These are phyloP conservation scores for Annulohypoxylon bovei DNA, from an alignment of 495 filamentous ascomycete genomes.

Conservation along the genomic window DNA sequence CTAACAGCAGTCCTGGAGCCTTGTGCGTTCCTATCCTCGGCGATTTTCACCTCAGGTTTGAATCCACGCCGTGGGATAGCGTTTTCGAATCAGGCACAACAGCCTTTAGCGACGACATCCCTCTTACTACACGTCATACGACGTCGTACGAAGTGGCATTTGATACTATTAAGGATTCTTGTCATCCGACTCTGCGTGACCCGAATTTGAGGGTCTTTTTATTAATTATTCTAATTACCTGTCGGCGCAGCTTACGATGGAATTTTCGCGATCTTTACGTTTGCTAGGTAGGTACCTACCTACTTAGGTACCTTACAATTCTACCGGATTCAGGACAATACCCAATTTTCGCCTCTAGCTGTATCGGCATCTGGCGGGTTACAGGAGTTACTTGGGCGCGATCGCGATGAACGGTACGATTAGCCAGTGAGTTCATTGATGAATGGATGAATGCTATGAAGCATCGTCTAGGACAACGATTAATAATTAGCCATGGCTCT, in stretches of 20 bases:
- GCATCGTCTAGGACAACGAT: neutral
- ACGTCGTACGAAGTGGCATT: neutral
- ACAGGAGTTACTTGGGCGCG: constrained; percentile 35
- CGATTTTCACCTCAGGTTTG: neutral
- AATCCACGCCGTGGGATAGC: neutral
- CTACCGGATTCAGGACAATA: constrained; percentile 42
- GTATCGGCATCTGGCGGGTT: constrained; percentile 23
- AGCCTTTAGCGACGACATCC: neutral
- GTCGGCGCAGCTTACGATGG: neutral
- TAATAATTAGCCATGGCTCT: neutral
- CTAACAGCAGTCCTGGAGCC: no score
- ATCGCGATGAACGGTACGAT: neutral
- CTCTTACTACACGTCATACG: neutral
- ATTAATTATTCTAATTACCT: neutral
- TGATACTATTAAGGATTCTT: neutral
- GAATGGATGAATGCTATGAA: constrained; percentile 3
- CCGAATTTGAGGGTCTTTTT: neutral
- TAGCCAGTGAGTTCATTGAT: neutral
- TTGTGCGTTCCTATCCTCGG: neutral
- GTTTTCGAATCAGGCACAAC: neutral
- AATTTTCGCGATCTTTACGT: neutral
- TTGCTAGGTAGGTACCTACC: neutral
- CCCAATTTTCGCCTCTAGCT: constrained; percentile 25
- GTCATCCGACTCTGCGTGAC: neutral
- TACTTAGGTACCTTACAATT: constrained; percentile 18